phyloP scores from a whole-genome alignment of 2,329 filamentous ascomycete genomes.

The Pseudogymnoascus sp. region DNA sequence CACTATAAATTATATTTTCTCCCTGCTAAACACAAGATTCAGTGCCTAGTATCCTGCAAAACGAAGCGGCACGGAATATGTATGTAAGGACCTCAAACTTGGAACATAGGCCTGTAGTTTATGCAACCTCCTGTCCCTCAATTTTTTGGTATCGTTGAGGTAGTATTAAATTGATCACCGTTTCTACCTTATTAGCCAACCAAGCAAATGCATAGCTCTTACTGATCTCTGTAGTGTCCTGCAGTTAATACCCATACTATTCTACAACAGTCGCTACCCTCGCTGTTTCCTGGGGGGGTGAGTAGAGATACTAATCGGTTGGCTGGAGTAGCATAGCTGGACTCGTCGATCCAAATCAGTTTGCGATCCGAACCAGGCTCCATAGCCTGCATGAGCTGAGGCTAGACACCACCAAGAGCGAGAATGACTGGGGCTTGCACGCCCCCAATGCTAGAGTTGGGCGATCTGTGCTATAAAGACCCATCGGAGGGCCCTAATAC shows the following conservation, averaged over 20 bases:
- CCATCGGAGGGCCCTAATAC: background rate
- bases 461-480: background rate
- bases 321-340: background rate
- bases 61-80: background rate
- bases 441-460: background rate
- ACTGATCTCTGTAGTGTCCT: background rate
- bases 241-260: background rate
- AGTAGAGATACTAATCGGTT: background rate
- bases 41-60: background rate
- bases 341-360: background rate
- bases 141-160: background rate
- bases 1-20: background rate
- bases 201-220: background rate
- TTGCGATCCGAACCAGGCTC: background rate
- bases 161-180: background rate
- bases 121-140: background rate
- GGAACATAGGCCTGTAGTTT: background rate
- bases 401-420: background rate
- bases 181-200: background rate
- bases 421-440: background rate
- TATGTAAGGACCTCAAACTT: background rate
- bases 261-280: background rate
- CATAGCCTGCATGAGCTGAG: background rate
- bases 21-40: too few species aligned
- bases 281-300: background rate